phyloP scores from a whole-genome alignment of 1,284 basidiomycete species.

The Trametes hirsuta region DNA sequence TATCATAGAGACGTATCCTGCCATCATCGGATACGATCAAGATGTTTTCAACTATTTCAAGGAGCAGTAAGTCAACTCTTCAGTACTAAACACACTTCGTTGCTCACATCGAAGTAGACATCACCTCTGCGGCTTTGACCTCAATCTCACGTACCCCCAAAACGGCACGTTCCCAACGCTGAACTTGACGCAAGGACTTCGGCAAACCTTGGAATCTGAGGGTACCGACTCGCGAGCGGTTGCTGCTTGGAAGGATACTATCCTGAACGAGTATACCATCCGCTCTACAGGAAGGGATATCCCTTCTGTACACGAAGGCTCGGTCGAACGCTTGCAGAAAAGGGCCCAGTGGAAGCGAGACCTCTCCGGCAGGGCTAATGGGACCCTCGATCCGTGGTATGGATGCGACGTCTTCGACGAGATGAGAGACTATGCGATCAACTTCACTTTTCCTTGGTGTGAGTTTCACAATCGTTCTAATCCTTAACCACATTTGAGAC shows the following conservation, averaged over 20 bases:
- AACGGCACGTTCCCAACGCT: constrained; percentile 49
- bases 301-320: neutral
- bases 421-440: constrained; percentile 38
- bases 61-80: constrained; percentile 49
- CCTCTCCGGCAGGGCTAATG: constrained; percentile 29
- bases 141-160: constrained; percentile 72
- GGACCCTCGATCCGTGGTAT: constrained; percentile 38
- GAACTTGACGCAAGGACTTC: constrained; percentile 4
- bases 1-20: constrained; percentile 68
- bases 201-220: neutral
- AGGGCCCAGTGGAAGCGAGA: constrained; percentile 26
- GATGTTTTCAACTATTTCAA: constrained; percentile 68
- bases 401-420: constrained; percentile 37
- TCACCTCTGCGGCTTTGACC: constrained; percentile 51
- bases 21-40: constrained; percentile 68
- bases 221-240: neutral
- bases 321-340: neutral
- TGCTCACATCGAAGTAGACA: constrained; percentile 16
- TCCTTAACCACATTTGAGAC: neutral
- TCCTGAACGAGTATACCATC: constrained; percentile 1
- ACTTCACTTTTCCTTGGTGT: constrained; percentile 64
- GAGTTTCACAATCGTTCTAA: constrained; percentile 28
- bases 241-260: constrained; percentile 10
- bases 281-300: neutral
- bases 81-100: neutral